These are phyloP conservation scores for Erythrophleum fordii DNA, from an alignment of 306 rosid genomes.

Conservation along the genomic window DNA sequence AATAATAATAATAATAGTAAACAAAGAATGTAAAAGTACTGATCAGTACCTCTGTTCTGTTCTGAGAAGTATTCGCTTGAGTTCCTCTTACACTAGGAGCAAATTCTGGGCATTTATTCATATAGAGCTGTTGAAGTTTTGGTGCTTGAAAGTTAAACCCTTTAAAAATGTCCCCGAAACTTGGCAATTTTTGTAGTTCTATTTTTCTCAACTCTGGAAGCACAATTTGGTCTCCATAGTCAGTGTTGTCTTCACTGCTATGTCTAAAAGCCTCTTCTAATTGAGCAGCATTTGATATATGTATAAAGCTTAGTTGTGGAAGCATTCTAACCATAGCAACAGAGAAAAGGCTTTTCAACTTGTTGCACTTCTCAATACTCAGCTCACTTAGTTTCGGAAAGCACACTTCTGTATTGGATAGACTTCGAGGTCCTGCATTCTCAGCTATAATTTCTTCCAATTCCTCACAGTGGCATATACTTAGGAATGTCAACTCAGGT, in stretches of 20 bases:
- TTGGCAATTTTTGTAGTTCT: neutral
- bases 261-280: neutral
- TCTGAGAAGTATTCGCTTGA: neutral
- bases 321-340: constrained; percentile 10
- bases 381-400: constrained; percentile 24
- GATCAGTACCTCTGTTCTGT: neutral
- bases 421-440: neutral
- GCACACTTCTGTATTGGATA: neutral
- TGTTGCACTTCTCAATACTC: constrained; percentile 8
- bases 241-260: neutral
- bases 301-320: constrained; percentile 27
- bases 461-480: constrained; percentile 12
- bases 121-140: neutral
- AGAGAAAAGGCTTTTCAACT: constrained; percentile 30
- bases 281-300: constrained; percentile 15
- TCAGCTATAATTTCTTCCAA: constrained; percentile 26
- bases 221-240: neutral
- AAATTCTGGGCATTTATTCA: constrained; percentile 19
- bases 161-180: constrained; percentile 7
- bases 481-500: constrained; percentile 18
- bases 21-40: neutral
- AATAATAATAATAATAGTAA: too few relatives aligned
- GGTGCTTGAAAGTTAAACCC: constrained; percentile 16
- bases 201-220: constrained; percentile 19
- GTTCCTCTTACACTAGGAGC: neutral